Base-by-base conservation (phyloP, 73 alveolate species). In the Paramecium primaurelia region DNA sequence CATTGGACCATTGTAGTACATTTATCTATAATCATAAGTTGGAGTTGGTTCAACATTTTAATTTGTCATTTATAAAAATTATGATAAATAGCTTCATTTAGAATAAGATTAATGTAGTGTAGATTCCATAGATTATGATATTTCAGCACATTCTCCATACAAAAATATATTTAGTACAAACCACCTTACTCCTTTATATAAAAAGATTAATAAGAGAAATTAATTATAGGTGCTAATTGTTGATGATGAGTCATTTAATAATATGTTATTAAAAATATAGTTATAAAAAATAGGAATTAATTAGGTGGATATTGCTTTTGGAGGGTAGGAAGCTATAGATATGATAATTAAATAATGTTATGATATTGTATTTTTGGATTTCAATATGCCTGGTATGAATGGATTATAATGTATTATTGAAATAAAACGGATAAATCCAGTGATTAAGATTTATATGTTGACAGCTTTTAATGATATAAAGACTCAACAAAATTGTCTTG, bases 51-150 rank as follows among this genome's bases (percentile, higher is more conserved):
- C 77, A 32, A 80, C 47, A 14, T 80, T 80, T 49, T 40, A 80
- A 80, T 80, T 80, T 25, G 44, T 45, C 47, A 40, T 80, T 26
- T 80, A 80, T 80, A 80, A 80, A 80, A 80, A 80, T 49, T 80
- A 80, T 64, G 84, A 64, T 64, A 64, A 25, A 64, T 42, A 64
- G 28, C 8, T 16, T 64, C 51, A 5, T 32, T 64, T 28, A 25
- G 8, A 64, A 0, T 64, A 64, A 3, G 84, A 64, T 32, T 22
- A 64, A 12, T 64, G n/a, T 11, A 73, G 87, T 20, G 34, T 73
- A n/a, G 87, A 73, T 73, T 73, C 87, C 16, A 37, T 73, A 0
- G 87, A 73, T 73, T 73, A 73, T 36, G 87, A 73, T 73, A 36
- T 73, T 37, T 73, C 58, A 73, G 59, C 20, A 2, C 59, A 73